These are phyloP conservation scores for Lepidium africanum DNA, from an alignment of 345 rosid species.

Conservation along the genomic window DNA sequence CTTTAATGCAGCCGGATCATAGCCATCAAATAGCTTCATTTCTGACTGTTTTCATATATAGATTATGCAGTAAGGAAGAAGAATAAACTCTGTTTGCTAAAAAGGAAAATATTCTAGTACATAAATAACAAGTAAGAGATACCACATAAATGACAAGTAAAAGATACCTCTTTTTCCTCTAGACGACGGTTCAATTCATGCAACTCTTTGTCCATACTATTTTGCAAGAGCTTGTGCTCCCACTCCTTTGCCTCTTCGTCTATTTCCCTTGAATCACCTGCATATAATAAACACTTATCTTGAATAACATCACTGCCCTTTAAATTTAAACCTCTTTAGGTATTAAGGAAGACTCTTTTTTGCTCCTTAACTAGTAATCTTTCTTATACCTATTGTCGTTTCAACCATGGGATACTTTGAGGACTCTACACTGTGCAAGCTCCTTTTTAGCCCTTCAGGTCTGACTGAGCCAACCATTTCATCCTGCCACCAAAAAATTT, in stretches of 20 bases:
- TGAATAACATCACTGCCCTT: neutral
- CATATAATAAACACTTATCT: conserved; percentile 12
- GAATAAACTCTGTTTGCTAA: neutral
- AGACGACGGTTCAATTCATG: conserved; percentile 78
- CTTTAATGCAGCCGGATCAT: conserved; percentile 65
- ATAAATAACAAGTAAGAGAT: too few species aligned
- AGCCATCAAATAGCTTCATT: conserved; percentile 85
- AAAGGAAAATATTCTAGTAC: neutral
- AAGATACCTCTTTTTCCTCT: conserved; percentile 94
- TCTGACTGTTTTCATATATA: conserved; percentile 52
- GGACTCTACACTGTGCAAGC: conserved; percentile 72
- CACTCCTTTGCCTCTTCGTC: conserved; percentile 94
- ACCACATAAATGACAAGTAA: neutral
- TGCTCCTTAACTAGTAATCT: neutral
- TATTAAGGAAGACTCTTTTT: neutral
- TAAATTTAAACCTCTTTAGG: neutral
- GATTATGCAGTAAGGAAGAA: neutral
- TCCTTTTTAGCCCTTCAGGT: conserved; percentile 83
- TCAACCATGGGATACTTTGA: conserved; percentile 77
- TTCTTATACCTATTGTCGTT: conserved; percentile 48
- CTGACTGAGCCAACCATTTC: conserved; percentile 53
- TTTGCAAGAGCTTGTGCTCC: conserved; percentile 93
- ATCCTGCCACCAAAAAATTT: conserved; percentile 42
- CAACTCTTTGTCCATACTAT: conserved; percentile 89
- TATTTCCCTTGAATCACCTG: conserved; percentile 68